Base-by-base conservation (phyloP, 352 stramenopile species). In the Pythium biforme region DNA sequence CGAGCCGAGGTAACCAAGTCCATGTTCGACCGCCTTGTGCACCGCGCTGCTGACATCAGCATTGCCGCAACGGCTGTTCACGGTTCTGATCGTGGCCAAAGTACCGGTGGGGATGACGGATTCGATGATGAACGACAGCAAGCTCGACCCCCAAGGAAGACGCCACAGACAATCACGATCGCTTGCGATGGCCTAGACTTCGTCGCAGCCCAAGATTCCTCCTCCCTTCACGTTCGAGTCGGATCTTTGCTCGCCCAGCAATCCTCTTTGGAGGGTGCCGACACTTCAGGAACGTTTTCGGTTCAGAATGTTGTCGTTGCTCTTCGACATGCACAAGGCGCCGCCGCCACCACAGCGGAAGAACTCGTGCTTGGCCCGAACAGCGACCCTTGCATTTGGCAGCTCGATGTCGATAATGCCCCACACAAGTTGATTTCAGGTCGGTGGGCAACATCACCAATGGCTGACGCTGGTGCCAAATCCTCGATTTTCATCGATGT, bases 311-410 rank as follows among this genome's bases (percentile, higher is more conserved):
- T 89, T 14, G 82, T 79, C 0, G 65, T 84, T 11, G 86, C 78
- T 54, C 75, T 76, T 37, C 54, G 39, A 34, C 43, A 48, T 5
- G 31, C 40, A 2, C 20, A 59, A 26, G 20, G 3, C 15, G n/a
- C 3, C 9, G 39, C 0, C 7, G 39, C 2, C 14, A 58, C 22
- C 33, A 25, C 31, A 47, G 59, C 19, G 62, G 86, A 94, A 78
- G 70, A 88, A 64, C 74, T 93, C 17, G 59, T 94, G 1, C 81
- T 92, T 66, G 86, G 81, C 15, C 77, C 74, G 8, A 77, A 83
- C 62, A 72, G 62, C 17, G 86, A 94, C 45, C 86, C 86, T 57
- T 74, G 65, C 22, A 59, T 85, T 34, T 94, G 86, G 86, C 83
- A 92, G 66, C 43, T 91, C 11, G 65, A 69, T 37, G 74, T 88